phyloP scores from a whole-genome alignment of 108 stramenopile genomes.

The Skeletonema menzelii region DNA sequence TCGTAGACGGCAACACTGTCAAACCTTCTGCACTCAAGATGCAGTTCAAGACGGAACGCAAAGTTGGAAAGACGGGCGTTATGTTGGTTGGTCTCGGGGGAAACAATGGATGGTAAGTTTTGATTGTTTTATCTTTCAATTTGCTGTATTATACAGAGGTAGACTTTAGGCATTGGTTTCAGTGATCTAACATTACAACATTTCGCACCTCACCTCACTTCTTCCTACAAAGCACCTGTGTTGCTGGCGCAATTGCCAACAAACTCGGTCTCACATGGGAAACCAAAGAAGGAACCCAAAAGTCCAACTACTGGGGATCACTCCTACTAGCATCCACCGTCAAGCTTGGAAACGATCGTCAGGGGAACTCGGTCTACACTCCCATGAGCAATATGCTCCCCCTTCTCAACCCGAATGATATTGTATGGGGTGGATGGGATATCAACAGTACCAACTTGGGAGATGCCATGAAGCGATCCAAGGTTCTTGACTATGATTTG shows the following conservation, averaged over 20 bases:
- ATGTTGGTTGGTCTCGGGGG: slow-evolving; percentile 98
- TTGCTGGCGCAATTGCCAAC: slow-evolving; percentile 95
- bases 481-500: slow-evolving; percentile 90
- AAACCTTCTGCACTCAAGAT: slow-evolving; percentile 73
- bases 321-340: slow-evolving; percentile 93
- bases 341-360: slow-evolving; percentile 82
- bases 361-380: slow-evolving; percentile 88
- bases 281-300: slow-evolving; percentile 89
- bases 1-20: slow-evolving; percentile 87
- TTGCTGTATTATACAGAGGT: too few relatives aligned
- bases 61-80: slow-evolving; percentile 92
- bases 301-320: slow-evolving; percentile 96
- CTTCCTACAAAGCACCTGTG: slow-evolving; percentile 51
- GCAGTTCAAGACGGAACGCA: slow-evolving; percentile 88
- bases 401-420: slow-evolving; percentile 91
- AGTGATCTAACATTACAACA: neutral
- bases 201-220: neutral
- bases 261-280: slow-evolving; percentile 89
- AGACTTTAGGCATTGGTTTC: neutral
- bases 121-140: neutral
- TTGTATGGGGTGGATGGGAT: slow-evolving; percentile 99
- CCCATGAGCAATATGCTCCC: slow-evolving; percentile 93
- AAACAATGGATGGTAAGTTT: slow-evolving; percentile 92
- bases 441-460: slow-evolving; percentile 90
- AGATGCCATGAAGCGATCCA: slow-evolving; percentile 91